Evolutionary conservation across 2,329 filamentous ascomycete genomes (phyloP).

Genomic region (Ophiocordyceps australis): DNA sequence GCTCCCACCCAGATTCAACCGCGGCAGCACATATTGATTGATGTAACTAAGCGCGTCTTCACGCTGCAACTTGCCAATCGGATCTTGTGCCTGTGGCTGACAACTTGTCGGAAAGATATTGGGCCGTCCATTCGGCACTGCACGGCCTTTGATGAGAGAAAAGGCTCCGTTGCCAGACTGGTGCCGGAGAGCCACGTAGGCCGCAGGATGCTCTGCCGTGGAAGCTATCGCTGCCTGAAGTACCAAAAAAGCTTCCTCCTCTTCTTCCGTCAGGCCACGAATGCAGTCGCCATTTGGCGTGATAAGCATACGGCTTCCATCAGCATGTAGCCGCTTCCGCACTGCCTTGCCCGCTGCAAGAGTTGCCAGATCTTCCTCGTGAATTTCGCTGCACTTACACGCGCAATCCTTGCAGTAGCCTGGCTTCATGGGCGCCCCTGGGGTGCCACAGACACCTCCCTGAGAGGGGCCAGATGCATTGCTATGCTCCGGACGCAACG

Average conservation of each 20-base stretch:
- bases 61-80: constrained; percentile 45
- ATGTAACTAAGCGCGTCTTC: constrained; percentile 51
- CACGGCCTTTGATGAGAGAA: constrained; percentile 43
- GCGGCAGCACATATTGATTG: constrained; percentile 48
- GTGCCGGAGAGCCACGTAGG: constrained; percentile 37
- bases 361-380: constrained; percentile 30
- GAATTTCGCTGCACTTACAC: constrained; percentile 21
- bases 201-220: constrained; percentile 30
- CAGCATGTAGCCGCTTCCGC: constrained; percentile 36
- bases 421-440: constrained; percentile 6
- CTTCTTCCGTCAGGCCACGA: constrained; percentile 48
- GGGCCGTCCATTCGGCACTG: constrained; percentile 44
- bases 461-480: constrained; percentile 1
- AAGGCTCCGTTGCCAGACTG: constrained; percentile 36
- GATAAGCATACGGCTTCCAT: constrained; percentile 50
- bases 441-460: constrained; percentile 2
- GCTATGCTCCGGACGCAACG: constrained; percentile 10
- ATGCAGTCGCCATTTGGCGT: constrained; percentile 62
- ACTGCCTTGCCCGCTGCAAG: constrained; percentile 39
- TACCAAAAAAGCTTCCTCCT: constrained; percentile 52
- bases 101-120: constrained; percentile 37
- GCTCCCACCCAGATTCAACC: constrained; percentile 32
- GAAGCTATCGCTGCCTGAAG: constrained; percentile 42
- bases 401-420: constrained; percentile 16
- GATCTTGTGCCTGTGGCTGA: constrained; percentile 31